These are phyloP conservation scores for sunflower (Helianthus annuus) DNA, from an alignment of 129 eudicot genomes.

Conservation along the genomic window HanXRQr2.0-SUNRISE NC_035439.2:13315361-13315860, in stretches of 20 bases:
- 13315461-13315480: too few species aligned
- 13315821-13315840: neutral
- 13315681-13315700: constrained; percentile 11
- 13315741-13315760: constrained; percentile 20
- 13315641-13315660: neutral
- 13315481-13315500: too few species aligned
- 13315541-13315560: neutral
- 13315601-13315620: constrained; percentile 11
- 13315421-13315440: too few species aligned
- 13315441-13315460: too few species aligned
- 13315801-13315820: neutral
- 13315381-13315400: too few species aligned
- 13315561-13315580: neutral
- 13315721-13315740: constrained; percentile 7
- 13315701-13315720: neutral
- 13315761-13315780: constrained; percentile 25
- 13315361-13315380: too few species aligned
- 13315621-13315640: neutral
- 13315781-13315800: constrained; percentile 19
- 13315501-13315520: too few species aligned
- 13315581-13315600: neutral
- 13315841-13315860: constrained; percentile 6
- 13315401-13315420: too few species aligned
- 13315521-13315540: too few species aligned
- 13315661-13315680: neutral